Evolutionary conservation across 2,329 filamentous ascomycete species (phyloP).

Genomic region (Alternaria infectoria): DNA sequence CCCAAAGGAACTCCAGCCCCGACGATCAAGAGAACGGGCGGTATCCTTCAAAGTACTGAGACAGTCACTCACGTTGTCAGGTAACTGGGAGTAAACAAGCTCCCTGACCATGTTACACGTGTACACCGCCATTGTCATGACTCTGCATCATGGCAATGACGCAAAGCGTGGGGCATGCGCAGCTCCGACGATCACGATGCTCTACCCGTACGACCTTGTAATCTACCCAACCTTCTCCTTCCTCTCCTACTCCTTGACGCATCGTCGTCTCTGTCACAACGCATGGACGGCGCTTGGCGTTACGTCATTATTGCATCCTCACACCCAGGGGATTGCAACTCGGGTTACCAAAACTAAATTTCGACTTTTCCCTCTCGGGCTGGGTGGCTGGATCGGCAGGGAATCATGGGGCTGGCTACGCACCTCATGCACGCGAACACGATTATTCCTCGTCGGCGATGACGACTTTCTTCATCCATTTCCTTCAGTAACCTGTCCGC

Average conservation of each 20-base stretch:
- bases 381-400: conserved; percentile 12
- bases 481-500: conserved; percentile 28
- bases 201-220: conserved; percentile 34
- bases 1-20: conserved; percentile 26
- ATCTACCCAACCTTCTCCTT: conserved; percentile 33
- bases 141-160: conserved; percentile 3
- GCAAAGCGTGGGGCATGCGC: conserved; percentile 9
- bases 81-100: conserved; percentile 32
- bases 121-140: conserved; percentile 15
- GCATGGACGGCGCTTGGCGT: conserved; percentile 41
- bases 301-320: conserved; percentile 29
- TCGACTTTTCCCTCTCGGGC: conserved; percentile 19
- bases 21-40: conserved; percentile 36
- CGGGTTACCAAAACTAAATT: conserved; percentile 18
- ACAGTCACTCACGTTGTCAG: conserved; percentile 40
- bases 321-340: conserved; percentile 20
- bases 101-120: conserved; percentile 12
- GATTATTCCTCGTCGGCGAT: conserved; percentile 21
- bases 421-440: conserved; percentile 19
- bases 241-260: conserved; percentile 28
- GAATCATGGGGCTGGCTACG: conserved; percentile 9
- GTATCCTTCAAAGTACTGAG: conserved; percentile 32
- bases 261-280: conserved; percentile 27
- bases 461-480: conserved; percentile 15
- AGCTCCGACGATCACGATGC: conserved; percentile 14